Evolutionary conservation across 768 basidiomycete genomes (phyloP), one percentile per base, ranked within the genome.

Genomic region (Hypholoma fasciculare): DNA sequence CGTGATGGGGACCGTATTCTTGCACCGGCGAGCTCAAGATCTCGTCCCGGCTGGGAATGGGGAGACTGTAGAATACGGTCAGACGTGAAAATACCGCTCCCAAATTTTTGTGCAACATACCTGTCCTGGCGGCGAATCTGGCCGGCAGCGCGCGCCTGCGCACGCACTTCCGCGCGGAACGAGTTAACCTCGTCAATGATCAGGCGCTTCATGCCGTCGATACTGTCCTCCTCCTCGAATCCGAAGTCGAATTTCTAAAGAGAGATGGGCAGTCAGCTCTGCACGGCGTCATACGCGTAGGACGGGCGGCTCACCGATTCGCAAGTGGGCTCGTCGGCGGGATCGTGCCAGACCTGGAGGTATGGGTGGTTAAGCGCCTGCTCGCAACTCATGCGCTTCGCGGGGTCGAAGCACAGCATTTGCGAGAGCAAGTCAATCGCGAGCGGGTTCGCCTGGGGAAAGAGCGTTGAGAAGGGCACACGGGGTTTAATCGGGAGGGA

Each of bases 401-500:
- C 90, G 39, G 97, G 97, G 70, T 99, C 97, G 70, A 98, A 99
- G 72, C 91, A 89, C 47, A 99, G 81, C 81, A 98, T 86, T 70
- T 92, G 89, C 39, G 88, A 84, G 49, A 99, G 83, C 19, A 99
- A 83, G 71, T 98, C 97, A 64, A 98, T 90, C 1, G 96, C 95
- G 26, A 91, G 82, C 1, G 96, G 93, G 70, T 97, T 97, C 12
- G 96, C 97, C 49, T 88, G 84, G 1, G 97, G 97, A 81, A 94
- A 98, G 26, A 98, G 81, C 30, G 90, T 90, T 26, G 88, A 83
- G 76, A 98, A 98, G 0, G 92, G 89, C 20, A 98, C 92, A 26
- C 94, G 86, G 26, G 96, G 94, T 74, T 95, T 95, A 80, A 96
- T 98, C 20, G 97, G 97, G 27, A 99, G 82, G 23, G 95, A 97